Percentiles rank a stretch among this genome's conserved stretches.
phyloP scores from a whole-genome alignment of 2,329 filamentous ascomycete species.

The Zymoseptoria brevis region DNA sequence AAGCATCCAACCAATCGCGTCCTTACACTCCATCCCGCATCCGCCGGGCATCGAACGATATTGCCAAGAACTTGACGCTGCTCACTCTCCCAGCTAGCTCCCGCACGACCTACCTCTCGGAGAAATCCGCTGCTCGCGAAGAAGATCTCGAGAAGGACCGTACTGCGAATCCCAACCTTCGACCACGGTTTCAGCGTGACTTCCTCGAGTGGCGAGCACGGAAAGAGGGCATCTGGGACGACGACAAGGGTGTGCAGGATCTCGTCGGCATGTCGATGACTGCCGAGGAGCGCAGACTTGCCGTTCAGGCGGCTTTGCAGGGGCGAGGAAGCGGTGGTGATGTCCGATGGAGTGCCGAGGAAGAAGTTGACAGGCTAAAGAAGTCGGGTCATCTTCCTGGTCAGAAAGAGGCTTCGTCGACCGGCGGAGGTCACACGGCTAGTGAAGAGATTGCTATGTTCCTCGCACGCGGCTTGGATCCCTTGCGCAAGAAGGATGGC shows the following conservation, averaged over 20 bases:
- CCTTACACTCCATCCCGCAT: neutral
- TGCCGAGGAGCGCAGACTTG: neutral
- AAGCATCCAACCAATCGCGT: neutral
- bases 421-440: neutral
- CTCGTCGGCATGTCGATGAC: neutral
- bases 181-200: neutral
- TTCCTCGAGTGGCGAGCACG: neutral
- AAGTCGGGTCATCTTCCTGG: neutral
- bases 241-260: neutral
- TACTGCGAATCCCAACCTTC: neutral
- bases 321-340: neutral
- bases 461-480: slow-evolving; percentile 8
- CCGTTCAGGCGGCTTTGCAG: slow-evolving; percentile 1
- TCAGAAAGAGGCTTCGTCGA: neutral
- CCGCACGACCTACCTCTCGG: neutral
- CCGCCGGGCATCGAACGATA: neutral
- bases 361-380: neutral
- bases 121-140: slow-evolving; percentile 1
- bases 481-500: slow-evolving; percentile 3
- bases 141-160: neutral
- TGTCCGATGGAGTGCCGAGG: neutral
- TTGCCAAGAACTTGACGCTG: neutral
- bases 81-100: neutral
- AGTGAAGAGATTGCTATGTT: slow-evolving; percentile 12
- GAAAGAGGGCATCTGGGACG: neutral